A percentile compares a stretch with the other conserved stretches of the same genome.
phyloP scores from a whole-genome alignment of 176 grass and related monocot genomes.

The Bolboschoenus planiculmis region DNA sequence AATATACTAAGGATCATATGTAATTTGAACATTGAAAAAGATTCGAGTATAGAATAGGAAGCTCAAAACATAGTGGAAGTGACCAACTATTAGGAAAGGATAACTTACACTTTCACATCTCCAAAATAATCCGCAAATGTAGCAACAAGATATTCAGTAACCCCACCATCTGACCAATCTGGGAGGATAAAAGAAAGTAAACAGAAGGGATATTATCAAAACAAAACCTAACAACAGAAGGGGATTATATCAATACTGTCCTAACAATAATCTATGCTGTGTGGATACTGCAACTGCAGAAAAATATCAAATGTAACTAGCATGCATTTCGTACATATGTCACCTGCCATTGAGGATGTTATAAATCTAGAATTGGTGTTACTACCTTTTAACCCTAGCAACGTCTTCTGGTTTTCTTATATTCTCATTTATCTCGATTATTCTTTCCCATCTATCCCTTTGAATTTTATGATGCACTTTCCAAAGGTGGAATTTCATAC shows the following conservation, averaged over 20 bases:
- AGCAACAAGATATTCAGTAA: slow-evolving; percentile 89
- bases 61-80: not conserved
- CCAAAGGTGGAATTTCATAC: too few species aligned
- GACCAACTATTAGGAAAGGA: not conserved
- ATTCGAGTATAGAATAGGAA: not conserved
- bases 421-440: too few species aligned
- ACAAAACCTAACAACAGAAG: not conserved
- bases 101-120: slow-evolving; percentile 90
- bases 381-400: too few species aligned
- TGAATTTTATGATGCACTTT: too few species aligned
- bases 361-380: not conserved
- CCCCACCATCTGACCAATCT: slow-evolving; percentile 82
- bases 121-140: slow-evolving; percentile 94
- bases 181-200: slow-evolving; percentile 20
- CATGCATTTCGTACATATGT: not conserved
- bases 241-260: not conserved
- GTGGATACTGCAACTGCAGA: not conserved
- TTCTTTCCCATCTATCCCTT: too few species aligned
- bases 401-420: too few species aligned
- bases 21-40: not conserved
- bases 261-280: not conserved
- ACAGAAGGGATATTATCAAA: not conserved
- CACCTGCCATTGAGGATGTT: not conserved
- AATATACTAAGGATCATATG: not conserved
- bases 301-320: not conserved